A percentile compares a stretch with the other conserved stretches of the same genome.
Evolutionary conservation across 305 asterid species (phyloP).

Genomic region (Euphrasia arctica): DNA sequence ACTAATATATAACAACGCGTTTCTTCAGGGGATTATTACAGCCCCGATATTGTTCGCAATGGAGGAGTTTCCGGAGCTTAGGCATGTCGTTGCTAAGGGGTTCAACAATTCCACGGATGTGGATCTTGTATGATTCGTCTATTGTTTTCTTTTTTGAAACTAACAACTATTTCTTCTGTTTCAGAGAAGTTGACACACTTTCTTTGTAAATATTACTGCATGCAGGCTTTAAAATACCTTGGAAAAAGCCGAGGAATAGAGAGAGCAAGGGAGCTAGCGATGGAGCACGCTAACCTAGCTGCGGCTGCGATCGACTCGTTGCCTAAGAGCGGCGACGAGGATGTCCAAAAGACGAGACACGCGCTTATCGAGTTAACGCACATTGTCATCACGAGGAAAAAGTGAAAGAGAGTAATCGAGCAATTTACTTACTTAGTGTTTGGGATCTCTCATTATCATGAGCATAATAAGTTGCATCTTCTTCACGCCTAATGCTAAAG

Average conservation of each 20-base stretch:
- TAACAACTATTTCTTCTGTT: no score
- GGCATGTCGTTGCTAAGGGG: constrained; percentile 58
- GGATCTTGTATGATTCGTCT: constrained; percentile 51
- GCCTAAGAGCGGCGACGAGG: constrained; percentile 64
- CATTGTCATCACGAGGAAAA: constrained; percentile 78
- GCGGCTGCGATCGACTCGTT: constrained; percentile 72
- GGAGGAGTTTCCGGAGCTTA: constrained; percentile 86
- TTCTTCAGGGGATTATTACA: constrained; percentile 91
- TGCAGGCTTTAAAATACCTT: constrained; percentile 76
- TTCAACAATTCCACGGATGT: constrained; percentile 71
- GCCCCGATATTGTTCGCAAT: constrained; percentile 92
- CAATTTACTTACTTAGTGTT: no score
- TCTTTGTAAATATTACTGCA: not conserved
- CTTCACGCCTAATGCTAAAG: not conserved
- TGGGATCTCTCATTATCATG: no score
- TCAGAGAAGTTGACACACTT: no score
- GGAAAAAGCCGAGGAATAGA: constrained; percentile 71
- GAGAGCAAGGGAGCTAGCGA: constrained; percentile 80
- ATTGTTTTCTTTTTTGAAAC: no score
- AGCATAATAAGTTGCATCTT: not conserved
- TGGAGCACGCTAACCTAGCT: constrained; percentile 79
- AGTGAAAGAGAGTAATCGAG: constrained; percentile 28
- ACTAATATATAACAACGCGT: no score
- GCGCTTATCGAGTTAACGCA: constrained; percentile 82
- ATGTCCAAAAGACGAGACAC: constrained; percentile 71